Evolutionary conservation across 2,329 filamentous ascomycete genomes (phyloP).

Genomic region (Rhynchosporium agropyri): DNA sequence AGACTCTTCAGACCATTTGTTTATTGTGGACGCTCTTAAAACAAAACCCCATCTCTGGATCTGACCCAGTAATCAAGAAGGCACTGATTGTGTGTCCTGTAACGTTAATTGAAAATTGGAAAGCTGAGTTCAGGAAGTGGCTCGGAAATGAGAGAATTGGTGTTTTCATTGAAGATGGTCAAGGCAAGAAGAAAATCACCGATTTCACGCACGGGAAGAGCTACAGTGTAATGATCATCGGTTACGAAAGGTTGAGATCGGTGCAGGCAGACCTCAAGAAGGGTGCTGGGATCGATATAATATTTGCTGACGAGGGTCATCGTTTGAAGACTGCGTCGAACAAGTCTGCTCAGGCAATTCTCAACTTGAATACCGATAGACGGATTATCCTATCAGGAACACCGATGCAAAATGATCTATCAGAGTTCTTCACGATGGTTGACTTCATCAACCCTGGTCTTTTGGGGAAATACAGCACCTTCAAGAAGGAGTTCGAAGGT

Average conservation of each 20-base stretch:
- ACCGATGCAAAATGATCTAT: constrained; percentile 91
- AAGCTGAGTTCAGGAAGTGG: constrained; percentile 74
- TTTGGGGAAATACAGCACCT: constrained; percentile 89
- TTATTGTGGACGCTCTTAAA: constrained; percentile 73
- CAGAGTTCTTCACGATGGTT: constrained; percentile 89
- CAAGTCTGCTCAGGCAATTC: constrained; percentile 85
- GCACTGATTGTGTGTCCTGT: constrained; percentile 74
- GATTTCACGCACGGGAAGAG: constrained; percentile 70
- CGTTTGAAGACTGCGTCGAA: constrained; percentile 97
- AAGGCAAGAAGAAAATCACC: constrained; percentile 56
- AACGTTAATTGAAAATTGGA: constrained; percentile 73
- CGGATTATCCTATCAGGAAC: constrained; percentile 63
- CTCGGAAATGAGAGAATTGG: constrained; percentile 70
- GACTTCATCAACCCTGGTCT: constrained; percentile 93
- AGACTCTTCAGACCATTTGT: constrained; percentile 73
- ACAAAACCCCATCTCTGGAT: constrained; percentile 66
- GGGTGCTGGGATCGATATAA: constrained; percentile 70
- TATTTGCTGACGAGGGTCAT: constrained; percentile 97
- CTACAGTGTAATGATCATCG: constrained; percentile 73
- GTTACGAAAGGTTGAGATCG: constrained; percentile 69
- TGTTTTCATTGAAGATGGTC: constrained; percentile 64
- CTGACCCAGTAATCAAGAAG: constrained; percentile 64
- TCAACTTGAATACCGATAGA: constrained; percentile 74
- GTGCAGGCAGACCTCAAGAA: constrained; percentile 67
- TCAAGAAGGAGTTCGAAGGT: constrained; percentile 95